phyloP scores from a whole-genome alignment of 1,284 basidiomycete species.

The Earliella scabrosa region DNA sequence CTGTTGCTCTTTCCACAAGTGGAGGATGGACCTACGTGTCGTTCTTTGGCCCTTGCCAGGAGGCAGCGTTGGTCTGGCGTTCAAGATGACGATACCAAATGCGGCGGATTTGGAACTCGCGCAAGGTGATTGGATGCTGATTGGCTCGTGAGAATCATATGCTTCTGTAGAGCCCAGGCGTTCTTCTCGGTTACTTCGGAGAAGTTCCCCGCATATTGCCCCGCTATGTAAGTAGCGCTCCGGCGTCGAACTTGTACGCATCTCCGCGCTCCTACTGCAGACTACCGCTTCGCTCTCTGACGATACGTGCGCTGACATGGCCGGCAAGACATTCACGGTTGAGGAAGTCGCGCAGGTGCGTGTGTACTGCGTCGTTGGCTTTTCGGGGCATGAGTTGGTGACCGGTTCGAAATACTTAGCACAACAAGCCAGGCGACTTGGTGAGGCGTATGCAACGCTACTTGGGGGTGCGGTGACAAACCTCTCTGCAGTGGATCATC shows the following conservation, averaged over 20 bases:
- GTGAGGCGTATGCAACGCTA: conserved; percentile 38
- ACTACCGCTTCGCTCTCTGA: not conserved
- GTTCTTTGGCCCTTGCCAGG: no score
- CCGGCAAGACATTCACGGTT: conserved; percentile 27
- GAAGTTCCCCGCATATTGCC: not conserved
- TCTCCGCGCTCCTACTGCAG: not conserved
- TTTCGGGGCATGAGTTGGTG: not conserved
- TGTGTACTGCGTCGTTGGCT: not conserved
- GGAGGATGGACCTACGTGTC: no score
- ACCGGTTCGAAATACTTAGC: conserved; percentile 49
- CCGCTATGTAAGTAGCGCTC: no score
- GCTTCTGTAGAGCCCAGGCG: not conserved
- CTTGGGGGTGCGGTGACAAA: not conserved
- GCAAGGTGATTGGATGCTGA: no score
- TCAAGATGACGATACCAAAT: no score
- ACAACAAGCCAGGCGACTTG: conserved; percentile 77
- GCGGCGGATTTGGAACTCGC: no score
- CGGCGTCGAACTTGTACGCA: no score
- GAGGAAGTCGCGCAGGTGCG: conserved; percentile 61
- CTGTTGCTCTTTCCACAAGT: no score
- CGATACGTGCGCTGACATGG: no score
- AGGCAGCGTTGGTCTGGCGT: not conserved
- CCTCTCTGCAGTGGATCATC: conserved; percentile 56
- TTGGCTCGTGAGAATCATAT: conserved; percentile 13
- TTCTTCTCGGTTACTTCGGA: conserved; percentile 14